Evolutionary conservation across 1,284 basidiomycete species (phyloP).

Genomic region (Papiliotrema nemorosa): DNA sequence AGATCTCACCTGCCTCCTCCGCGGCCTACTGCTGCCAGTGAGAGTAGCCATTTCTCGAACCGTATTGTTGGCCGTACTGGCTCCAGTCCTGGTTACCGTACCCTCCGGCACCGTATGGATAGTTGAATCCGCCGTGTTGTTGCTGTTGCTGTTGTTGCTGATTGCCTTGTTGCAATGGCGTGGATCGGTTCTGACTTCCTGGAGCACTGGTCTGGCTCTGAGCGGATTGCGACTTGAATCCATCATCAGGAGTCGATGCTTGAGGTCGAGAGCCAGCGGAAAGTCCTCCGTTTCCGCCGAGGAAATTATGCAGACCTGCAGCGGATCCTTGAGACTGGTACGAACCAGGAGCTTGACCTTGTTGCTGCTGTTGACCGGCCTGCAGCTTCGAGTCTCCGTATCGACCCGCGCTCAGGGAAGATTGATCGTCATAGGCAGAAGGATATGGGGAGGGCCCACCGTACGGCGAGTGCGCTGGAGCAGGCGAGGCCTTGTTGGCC

Average conservation of each 20-base stretch:
- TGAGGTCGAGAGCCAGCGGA: constrained; percentile 24
- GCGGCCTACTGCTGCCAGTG: constrained; percentile 30
- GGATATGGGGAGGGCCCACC: constrained; percentile 39
- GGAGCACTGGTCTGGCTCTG: constrained; percentile 5
- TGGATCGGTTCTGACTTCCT: neutral
- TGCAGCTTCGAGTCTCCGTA: constrained; percentile 32
- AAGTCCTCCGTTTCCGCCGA: constrained; percentile 24
- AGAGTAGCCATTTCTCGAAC: constrained; percentile 28
- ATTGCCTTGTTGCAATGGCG: constrained; percentile 8
- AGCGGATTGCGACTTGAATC: constrained; percentile 34
- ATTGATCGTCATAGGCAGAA: constrained; percentile 41
- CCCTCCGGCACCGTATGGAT: constrained; percentile 28
- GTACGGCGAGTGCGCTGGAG: constrained; percentile 44
- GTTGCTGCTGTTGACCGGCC: constrained; percentile 2
- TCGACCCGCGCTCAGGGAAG: constrained; percentile 28
- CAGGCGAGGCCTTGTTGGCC: constrained; percentile 32
- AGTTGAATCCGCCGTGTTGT: constrained; percentile 7
- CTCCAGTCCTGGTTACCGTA: constrained; percentile 32
- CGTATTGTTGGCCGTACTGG: constrained; percentile 23
- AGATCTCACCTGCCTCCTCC: neutral
- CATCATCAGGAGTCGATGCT: constrained; percentile 39
- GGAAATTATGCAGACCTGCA: constrained; percentile 36
- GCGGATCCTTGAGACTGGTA: constrained; percentile 22
- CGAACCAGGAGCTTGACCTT: constrained; percentile 8
- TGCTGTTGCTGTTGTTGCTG: neutral